Conservation (phyloP, 2,329 filamentous ascomycete genomes). For the Sphaceloma murrayae region DNA sequence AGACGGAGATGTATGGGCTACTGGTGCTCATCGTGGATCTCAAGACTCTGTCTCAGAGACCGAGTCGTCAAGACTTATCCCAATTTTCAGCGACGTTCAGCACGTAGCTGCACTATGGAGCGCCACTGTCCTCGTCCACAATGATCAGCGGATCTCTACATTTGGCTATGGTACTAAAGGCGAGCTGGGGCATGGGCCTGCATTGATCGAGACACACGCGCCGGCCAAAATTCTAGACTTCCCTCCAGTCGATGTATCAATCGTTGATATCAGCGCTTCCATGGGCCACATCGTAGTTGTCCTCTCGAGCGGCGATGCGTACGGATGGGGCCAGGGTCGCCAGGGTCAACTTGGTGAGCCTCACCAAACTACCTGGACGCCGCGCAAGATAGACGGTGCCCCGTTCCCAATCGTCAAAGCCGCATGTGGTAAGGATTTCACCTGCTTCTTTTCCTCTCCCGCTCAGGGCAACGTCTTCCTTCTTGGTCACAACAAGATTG, state of each 20-base stretch:
- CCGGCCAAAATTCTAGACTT: constrained; percentile 49
- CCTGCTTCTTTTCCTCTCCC: constrained; percentile 53
- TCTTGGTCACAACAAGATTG: constrained; percentile 68
- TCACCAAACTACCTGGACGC: constrained; percentile 45
- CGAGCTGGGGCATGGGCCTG: constrained; percentile 58
- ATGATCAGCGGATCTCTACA: constrained; percentile 47
- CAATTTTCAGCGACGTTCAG: constrained; percentile 21
- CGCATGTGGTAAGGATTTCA: constrained; percentile 78
- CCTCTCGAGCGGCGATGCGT: constrained; percentile 64
- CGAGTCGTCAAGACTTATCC: neutral
- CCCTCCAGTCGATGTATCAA: constrained; percentile 48
- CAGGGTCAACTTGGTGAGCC: constrained; percentile 72
- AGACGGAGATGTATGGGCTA: constrained; percentile 51
- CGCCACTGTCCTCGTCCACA: constrained; percentile 53
- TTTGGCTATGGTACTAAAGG: constrained; percentile 61
- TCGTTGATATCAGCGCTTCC: constrained; percentile 59
- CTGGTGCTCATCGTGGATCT: constrained; percentile 52
- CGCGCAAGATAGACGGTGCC: constrained; percentile 50
- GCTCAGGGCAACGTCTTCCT: constrained; percentile 52
- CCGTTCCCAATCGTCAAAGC: constrained; percentile 56
- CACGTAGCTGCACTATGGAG: constrained; percentile 69
- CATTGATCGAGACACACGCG: constrained; percentile 22
- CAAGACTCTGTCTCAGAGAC: too few species aligned
- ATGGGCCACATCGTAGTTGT: constrained; percentile 71
- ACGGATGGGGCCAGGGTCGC: constrained; percentile 79